These are phyloP conservation scores for Candida arabinofermentans DNA, from an alignment of 805 yeast genomes.

Conservation along the genomic window DNA sequence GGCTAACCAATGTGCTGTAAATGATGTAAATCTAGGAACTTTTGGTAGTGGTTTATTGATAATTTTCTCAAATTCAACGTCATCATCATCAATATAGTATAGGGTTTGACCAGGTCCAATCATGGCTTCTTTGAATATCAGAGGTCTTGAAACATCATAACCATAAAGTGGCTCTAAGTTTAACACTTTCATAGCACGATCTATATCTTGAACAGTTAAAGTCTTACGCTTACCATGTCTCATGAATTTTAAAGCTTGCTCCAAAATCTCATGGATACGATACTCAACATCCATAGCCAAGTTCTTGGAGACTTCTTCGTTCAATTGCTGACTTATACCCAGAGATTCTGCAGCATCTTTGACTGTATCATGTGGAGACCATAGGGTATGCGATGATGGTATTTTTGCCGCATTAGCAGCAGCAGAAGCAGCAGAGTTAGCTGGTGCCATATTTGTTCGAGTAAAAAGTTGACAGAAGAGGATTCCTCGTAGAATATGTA, in stretches of 20 bases:
- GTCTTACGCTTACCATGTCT: conserved; percentile 85
- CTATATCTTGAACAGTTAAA: conserved; percentile 75
- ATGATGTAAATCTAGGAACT: conserved; percentile 88
- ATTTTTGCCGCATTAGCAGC: conserved; percentile 31
- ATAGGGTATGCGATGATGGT: conserved; percentile 80
- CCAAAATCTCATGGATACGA: conserved; percentile 89
- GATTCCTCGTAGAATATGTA: neutral
- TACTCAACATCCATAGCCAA: conserved; percentile 99
- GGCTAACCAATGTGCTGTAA: conserved; percentile 96
- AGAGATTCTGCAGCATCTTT: conserved; percentile 92
- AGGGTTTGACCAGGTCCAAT: conserved; percentile 91
- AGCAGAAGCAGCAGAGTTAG: conserved; percentile 2
- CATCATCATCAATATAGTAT: conserved; percentile 88
- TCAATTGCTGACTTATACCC: conserved; percentile 62
- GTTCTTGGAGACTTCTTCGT: conserved; percentile 91
- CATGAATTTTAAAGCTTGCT: conserved; percentile 95
- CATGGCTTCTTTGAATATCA: conserved; percentile 80
- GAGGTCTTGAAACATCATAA: conserved; percentile 66
- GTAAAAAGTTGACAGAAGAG: neutral
- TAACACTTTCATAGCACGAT: conserved; percentile 74
- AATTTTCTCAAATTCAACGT: conserved; percentile 88
- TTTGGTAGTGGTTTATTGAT: conserved; percentile 93
- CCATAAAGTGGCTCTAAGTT: conserved; percentile 95
- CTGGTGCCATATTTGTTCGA: conserved; percentile 6
- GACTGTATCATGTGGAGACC: conserved; percentile 98